Conservation (phyloP, 257 asterid genomes). For the Henckelia pumila region DNA sequence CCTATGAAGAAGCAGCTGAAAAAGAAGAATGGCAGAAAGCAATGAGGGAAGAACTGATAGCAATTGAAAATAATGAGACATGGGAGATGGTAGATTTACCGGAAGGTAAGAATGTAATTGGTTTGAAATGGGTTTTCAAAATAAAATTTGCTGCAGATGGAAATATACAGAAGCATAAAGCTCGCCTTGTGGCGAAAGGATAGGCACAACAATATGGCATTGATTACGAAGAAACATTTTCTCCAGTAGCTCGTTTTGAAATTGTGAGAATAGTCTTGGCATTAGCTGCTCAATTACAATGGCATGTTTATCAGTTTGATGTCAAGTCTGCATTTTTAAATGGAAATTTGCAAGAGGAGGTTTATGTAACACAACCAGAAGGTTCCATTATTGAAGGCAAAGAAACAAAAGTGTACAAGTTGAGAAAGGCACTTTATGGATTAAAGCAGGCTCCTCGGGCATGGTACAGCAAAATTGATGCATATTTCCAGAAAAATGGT, state of each 20-base stretch:
- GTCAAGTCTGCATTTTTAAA: too few species aligned
- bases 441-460: too few species aligned
- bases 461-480: too few species aligned
- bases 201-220: background rate
- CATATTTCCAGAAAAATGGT: too few species aligned
- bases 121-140: conserved; percentile 19
- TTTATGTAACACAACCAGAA: too few species aligned
- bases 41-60: background rate
- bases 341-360: too few species aligned
- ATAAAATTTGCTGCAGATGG: conserved; percentile 14
- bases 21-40: background rate
- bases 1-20: conserved; percentile 4
- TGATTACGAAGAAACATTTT: conserved; percentile 15
- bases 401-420: too few species aligned
- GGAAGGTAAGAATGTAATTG: background rate
- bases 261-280: conserved; percentile 2
- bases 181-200: conserved; percentile 8
- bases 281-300: conserved; percentile 2
- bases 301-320: background rate
- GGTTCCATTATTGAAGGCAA: too few species aligned
- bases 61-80: conserved; percentile 12
- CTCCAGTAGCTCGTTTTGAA: conserved; percentile 13
- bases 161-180: too few species aligned
- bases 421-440: too few species aligned
- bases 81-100: conserved; percentile 18